Conservation (phyloP, 257 asterid species). For the Jaltomata sinuosa region DNA sequence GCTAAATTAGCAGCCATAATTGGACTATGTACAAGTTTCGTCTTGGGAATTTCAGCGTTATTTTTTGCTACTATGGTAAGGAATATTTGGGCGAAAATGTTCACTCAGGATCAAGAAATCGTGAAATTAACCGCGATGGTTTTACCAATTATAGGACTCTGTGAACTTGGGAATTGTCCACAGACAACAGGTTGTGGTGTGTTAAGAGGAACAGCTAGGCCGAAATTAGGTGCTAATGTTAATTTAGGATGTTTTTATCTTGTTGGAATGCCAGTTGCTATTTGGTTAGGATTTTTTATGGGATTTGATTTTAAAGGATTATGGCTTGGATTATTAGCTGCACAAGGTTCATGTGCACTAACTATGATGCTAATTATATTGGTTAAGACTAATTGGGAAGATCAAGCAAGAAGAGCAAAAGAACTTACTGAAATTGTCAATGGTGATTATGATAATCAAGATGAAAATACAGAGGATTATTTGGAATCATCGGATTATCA, state of each 20-base stretch:
- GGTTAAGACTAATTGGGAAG: conserved; percentile 25
- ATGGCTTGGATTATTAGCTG: conserved; percentile 32
- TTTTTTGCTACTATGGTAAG: conserved; percentile 14
- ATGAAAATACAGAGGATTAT: background rate
- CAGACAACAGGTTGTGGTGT: conserved; percentile 31
- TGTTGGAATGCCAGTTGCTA: conserved; percentile 31
- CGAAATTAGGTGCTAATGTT: conserved; percentile 24
- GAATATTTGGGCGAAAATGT: conserved; percentile 23
- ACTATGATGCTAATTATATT: conserved; percentile 21
- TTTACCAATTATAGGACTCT: conserved; percentile 24
- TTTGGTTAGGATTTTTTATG: conserved; percentile 15
- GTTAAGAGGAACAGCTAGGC: conserved; percentile 35
- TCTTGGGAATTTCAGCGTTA: conserved; percentile 18
- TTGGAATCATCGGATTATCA: conserved; percentile 1
- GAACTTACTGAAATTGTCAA: conserved; percentile 17
- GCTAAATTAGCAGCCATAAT: conserved; percentile 27
- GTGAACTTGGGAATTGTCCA: conserved; percentile 36
- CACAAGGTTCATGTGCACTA: conserved; percentile 32
- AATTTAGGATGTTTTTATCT: conserved; percentile 32
- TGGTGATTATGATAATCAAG: background rate
- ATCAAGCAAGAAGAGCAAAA: conserved; percentile 24
- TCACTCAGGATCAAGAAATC: conserved; percentile 20
- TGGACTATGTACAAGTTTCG: conserved; percentile 18
- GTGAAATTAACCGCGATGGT: conserved; percentile 18
- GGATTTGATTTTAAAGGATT: conserved; percentile 28